Percentiles rank a stretch among this genome's conserved stretches.
Conservation (phyloP, 768 basidiomycete species). For the Saitozyma podzolica region DNA sequence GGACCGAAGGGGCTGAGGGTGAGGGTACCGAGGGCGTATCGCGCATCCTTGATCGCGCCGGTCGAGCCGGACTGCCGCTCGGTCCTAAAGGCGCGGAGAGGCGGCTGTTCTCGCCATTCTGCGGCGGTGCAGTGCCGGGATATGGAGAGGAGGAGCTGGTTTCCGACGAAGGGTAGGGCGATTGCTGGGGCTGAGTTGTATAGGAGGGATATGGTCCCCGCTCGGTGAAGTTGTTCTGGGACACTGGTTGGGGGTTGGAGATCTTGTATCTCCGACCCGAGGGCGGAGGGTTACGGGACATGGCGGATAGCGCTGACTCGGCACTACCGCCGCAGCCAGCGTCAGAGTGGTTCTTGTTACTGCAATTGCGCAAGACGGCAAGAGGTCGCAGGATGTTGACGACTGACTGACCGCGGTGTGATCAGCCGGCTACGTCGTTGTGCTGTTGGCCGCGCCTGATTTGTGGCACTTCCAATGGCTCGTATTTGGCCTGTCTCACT, state of each 20-base stretch:
- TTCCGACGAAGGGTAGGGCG: slow-evolving; percentile 11
- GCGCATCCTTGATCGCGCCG: slow-evolving; percentile 35
- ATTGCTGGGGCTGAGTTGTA: neutral
- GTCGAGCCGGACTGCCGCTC: slow-evolving; percentile 25
- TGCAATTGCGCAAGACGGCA: too few species aligned
- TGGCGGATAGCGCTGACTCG: neutral
- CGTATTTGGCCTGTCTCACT: too few species aligned
- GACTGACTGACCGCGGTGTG: too few species aligned
- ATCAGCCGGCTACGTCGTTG: too few species aligned
- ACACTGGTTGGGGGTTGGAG: slow-evolving; percentile 33
- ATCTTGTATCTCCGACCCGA: slow-evolving; percentile 30
- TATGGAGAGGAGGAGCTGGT: neutral
- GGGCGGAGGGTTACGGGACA: slow-evolving; percentile 24
- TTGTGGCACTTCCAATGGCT: too few species aligned
- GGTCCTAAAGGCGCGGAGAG: slow-evolving; percentile 10
- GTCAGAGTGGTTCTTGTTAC: too few species aligned
- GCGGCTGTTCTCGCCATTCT: slow-evolving; percentile 8
- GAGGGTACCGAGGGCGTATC: slow-evolving; percentile 9
- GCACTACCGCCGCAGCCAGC: too few species aligned
- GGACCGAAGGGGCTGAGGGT: slow-evolving; percentile 4
- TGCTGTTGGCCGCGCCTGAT: too few species aligned
- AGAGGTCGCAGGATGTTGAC: too few species aligned
- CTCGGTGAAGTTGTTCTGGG: slow-evolving; percentile 11
- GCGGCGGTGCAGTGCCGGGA: neutral
- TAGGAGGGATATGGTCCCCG: slow-evolving; percentile 18